Evolutionary conservation across 1,139 yeast species (phyloP).

Genomic region (Diutina rugosa): DNA sequence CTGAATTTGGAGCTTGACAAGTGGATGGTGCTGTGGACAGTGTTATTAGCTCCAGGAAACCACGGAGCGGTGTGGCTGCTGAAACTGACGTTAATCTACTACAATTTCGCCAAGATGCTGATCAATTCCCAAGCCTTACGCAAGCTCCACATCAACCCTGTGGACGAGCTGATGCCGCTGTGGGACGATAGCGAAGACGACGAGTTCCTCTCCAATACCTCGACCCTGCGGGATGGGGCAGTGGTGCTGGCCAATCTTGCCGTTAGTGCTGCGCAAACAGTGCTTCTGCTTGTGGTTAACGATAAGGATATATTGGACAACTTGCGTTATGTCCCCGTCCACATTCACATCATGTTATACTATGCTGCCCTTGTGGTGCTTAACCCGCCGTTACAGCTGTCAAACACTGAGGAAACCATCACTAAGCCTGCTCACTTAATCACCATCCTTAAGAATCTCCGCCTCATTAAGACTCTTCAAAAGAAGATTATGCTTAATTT

Average conservation of each 20-base stretch:
- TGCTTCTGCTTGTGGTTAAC: constrained; percentile 42
- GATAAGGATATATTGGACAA: constrained; percentile 48
- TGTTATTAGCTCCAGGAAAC: constrained; percentile 45
- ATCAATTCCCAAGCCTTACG: constrained; percentile 48
- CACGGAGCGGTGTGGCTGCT: constrained; percentile 59
- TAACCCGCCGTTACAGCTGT: constrained; percentile 24
- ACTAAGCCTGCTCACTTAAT: constrained; percentile 10
- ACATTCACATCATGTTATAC: constrained; percentile 58
- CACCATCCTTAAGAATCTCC: constrained; percentile 15
- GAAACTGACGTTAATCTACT: constrained; percentile 56
- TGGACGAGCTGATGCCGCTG: constrained; percentile 7
- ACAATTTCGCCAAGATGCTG: constrained; percentile 67
- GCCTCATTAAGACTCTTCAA: constrained; percentile 25
- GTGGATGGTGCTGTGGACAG: constrained; percentile 80
- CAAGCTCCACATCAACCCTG: constrained; percentile 24
- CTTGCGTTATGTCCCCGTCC: constrained; percentile 55
- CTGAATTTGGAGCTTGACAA: constrained; percentile 55
- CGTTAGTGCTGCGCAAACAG: constrained; percentile 50
- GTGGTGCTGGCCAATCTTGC: constrained; percentile 36
- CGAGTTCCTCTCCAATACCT: constrained; percentile 25
- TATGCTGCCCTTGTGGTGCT: constrained; percentile 50
- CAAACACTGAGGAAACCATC: constrained; percentile 5
- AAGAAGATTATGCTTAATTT: constrained; percentile 28
- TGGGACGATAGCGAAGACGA: constrained; percentile 13
- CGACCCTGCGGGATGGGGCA: constrained; percentile 22